Base-by-base conservation (phyloP, 495 filamentous ascomycete species). In the Penicillium soppii region DNA sequence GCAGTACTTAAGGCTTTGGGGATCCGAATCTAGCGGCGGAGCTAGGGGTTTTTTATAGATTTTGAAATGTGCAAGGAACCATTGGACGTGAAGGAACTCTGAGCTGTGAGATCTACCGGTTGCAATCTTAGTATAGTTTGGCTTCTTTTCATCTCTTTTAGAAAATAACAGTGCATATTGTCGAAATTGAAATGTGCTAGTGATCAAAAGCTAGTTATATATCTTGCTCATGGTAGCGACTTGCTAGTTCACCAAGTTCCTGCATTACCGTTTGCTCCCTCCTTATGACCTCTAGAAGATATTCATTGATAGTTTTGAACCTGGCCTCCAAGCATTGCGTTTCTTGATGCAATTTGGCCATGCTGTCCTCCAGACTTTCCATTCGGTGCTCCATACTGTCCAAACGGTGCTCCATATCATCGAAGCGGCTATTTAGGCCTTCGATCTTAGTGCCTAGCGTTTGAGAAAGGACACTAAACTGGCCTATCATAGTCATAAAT, bases 1-100 rank as follows among this genome's bases (percentile, higher is more conserved):
- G 19, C 21, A 38, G 8, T 59, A 59, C 16, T n/a, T 55, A 23
- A 29, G 38, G 1, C 30, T 59, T n/a, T 59, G 23, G 52, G 47
- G 48, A 44, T 29, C 30, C 15, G n/a, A 44, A 26, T 36, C 20
- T 10, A 35, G 26, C 22, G 22, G 47, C 43, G 21, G 26, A 32
- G 25, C 36, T 21, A 19, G 46, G 36, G 22, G 52, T 7, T 42
- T n/a, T 30, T 29, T 48, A 25, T 53, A 42, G 25, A 6, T 21
- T 33, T 2, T 43, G 8, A 39, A 35, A 32, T 15, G 17, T 22
- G 5, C 15, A 1, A 36, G 6, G 12, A 33, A 33, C 15, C 5
- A 43, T 25, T 36, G 21, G 25, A 30, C 4, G 10, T 35, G 8
- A 45, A 45, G 33, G 33, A 23, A 20, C 9, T 15, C 25, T 41